Evolutionary conservation across 2,329 filamentous ascomycete genomes (phyloP).

Genomic region (Colletotrichum sp.): DNA sequence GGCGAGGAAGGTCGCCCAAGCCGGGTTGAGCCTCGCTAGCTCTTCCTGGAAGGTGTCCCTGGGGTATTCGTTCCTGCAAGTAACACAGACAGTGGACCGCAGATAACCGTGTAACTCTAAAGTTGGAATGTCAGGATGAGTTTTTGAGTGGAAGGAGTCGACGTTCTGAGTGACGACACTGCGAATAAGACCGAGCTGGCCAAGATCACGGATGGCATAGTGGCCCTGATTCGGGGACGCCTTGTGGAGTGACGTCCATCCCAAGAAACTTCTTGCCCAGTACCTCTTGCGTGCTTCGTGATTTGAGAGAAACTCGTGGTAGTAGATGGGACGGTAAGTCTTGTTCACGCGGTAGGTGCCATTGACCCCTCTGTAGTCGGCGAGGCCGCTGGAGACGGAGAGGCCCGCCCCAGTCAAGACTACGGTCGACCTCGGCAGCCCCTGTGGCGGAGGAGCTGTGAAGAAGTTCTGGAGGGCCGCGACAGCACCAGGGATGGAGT

Average conservation of each 20-base stretch:
- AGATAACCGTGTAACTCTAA: conserved; percentile 93
- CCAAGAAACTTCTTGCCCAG: conserved; percentile 93
- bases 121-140: conserved; percentile 77
- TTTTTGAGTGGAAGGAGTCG: conserved; percentile 85
- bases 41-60: conserved; percentile 78
- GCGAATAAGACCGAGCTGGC: conserved; percentile 72
- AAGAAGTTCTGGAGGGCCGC: conserved; percentile 81
- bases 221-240: conserved; percentile 84
- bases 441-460: conserved; percentile 58
- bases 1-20: conserved; percentile 79
- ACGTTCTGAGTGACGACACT: conserved; percentile 95
- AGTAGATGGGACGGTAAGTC: conserved; percentile 90
- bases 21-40: conserved; percentile 80
- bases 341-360: conserved; percentile 95
- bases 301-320: conserved; percentile 81
- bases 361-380: conserved; percentile 88
- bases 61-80: conserved; percentile 74
- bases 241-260: conserved; percentile 82
- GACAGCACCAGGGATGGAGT: conserved; percentile 74
- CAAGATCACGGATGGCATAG: conserved; percentile 76
- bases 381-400: conserved; percentile 89
- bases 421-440: conserved; percentile 52
- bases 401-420: conserved; percentile 84
- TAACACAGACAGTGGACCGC: conserved; percentile 79
- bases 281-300: conserved; percentile 92